Evolutionary conservation across 2,329 filamentous ascomycete genomes (phyloP).

Genomic region (Exophiala bonariae): DNA sequence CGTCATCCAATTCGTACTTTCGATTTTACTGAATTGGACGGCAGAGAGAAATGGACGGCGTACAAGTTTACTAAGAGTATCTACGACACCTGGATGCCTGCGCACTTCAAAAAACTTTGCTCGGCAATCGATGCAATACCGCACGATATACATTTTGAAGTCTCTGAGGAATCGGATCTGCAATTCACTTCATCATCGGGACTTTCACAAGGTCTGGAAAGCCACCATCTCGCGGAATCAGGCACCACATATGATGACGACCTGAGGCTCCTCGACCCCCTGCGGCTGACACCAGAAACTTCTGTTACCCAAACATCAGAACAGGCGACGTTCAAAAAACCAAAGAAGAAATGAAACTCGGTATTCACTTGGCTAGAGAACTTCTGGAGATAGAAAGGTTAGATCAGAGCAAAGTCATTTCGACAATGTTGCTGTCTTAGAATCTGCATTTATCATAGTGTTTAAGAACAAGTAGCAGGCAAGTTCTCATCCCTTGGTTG

Average conservation of each 20-base stretch:
- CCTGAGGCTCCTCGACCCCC: constrained; percentile 4
- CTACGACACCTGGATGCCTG: constrained; percentile 37
- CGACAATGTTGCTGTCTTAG: constrained; percentile 3
- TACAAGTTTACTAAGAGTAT: constrained; percentile 39
- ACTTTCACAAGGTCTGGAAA: constrained; percentile 9
- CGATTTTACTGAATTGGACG: constrained; percentile 32
- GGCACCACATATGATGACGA: constrained; percentile 3
- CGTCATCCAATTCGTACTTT: constrained; percentile 38
- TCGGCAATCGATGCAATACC: constrained; percentile 29
- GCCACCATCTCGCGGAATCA: constrained; percentile 7
- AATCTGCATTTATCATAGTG: background rate
- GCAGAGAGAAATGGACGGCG: constrained; percentile 36
- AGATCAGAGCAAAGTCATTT: background rate
- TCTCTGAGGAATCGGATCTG: constrained; percentile 8
- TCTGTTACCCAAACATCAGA: constrained; percentile 8
- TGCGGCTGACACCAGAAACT: constrained; percentile 10
- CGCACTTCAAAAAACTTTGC: constrained; percentile 37
- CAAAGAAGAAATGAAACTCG: constrained; percentile 11
- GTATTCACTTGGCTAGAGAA: constrained; percentile 3
- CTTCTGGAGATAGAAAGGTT: background rate
- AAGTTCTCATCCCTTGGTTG: too few relatives aligned
- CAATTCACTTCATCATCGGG: constrained; percentile 5
- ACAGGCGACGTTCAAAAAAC: constrained; percentile 10
- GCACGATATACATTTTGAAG: constrained; percentile 10
- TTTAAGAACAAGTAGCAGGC: too few relatives aligned